Evolutionary conservation across 2,329 filamentous ascomycete species (phyloP).

Genomic region (Cryphonectria japonica): DNA sequence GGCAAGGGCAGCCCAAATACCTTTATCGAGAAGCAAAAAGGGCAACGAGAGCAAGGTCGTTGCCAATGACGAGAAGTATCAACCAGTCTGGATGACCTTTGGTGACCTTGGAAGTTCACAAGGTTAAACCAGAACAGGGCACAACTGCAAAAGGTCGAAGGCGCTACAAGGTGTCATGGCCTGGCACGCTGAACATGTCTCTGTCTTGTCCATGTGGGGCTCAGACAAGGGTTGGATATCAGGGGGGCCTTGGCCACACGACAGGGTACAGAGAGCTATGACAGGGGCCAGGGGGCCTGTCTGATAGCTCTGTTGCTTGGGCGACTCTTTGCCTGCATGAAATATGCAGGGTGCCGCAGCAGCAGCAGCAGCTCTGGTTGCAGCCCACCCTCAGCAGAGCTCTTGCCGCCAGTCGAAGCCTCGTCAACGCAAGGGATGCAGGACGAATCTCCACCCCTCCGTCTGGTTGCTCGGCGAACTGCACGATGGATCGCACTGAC

Average conservation of each 20-base stretch:
- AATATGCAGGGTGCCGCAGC: background rate
- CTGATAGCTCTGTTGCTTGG: constrained; percentile 14
- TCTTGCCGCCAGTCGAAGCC: background rate
- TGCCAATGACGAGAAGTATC: background rate
- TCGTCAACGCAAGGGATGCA: constrained; percentile 18
- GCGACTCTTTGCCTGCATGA: background rate
- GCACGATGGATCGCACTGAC: background rate
- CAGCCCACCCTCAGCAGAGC: background rate
- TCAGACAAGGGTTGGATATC: background rate
- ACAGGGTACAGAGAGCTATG: background rate
- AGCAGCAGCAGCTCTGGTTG: background rate
- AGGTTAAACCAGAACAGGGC: background rate
- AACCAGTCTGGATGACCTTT: too few relatives aligned
- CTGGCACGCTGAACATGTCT: background rate
- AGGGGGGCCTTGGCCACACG: constrained; percentile 6
- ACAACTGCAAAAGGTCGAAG: background rate
- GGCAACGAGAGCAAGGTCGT: background rate
- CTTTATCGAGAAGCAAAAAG: constrained; percentile 10
- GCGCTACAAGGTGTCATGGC: background rate
- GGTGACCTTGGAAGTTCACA: background rate
- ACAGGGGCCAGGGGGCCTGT: background rate
- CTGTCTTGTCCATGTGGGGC: background rate
- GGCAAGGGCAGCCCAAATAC: constrained; percentile 25
- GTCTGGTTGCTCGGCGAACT: constrained; percentile 10
- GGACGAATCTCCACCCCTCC: constrained; percentile 13